Evolutionary conservation across 805 yeast genomes (phyloP).

Genomic region (Hanseniaspora guilliermondii): DNA sequence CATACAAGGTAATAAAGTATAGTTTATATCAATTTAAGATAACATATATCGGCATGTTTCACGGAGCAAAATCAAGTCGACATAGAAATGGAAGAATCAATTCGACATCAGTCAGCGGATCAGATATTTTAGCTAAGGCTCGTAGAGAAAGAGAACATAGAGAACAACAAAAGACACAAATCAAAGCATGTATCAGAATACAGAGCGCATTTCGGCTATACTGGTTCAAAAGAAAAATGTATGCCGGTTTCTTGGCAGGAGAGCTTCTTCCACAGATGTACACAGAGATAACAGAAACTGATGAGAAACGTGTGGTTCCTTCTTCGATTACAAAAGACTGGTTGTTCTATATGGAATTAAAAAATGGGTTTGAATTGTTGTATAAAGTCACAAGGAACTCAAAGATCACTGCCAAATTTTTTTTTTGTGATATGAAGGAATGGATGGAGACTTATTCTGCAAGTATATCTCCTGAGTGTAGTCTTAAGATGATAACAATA

Average conservation of each 20-base stretch:
- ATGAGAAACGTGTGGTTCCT: neutral
- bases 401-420: neutral
- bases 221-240: neutral
- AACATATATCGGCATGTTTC: neutral
- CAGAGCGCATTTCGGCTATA: neutral
- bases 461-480: neutral
- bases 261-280: neutral
- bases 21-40: neutral
- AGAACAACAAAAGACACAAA: neutral
- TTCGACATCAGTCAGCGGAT: neutral
- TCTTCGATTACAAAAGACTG: neutral
- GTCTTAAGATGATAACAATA: neutral
- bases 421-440: neutral
- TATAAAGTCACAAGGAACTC: neutral
- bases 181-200: neutral
- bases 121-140: slow-evolving; percentile 1
- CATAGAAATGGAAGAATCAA: neutral
- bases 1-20: too few relatives aligned
- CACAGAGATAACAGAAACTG: neutral
- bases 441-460: neutral
- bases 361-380: neutral
- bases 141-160: slow-evolving; percentile 6
- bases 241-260: neutral
- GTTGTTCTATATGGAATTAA: neutral
- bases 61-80: neutral